A percentile compares a stretch with the other conserved stretches of the same genome.
Conservation (phyloP, 73 alveolate genomes). For the Tetrahymena elliotti region DNA sequence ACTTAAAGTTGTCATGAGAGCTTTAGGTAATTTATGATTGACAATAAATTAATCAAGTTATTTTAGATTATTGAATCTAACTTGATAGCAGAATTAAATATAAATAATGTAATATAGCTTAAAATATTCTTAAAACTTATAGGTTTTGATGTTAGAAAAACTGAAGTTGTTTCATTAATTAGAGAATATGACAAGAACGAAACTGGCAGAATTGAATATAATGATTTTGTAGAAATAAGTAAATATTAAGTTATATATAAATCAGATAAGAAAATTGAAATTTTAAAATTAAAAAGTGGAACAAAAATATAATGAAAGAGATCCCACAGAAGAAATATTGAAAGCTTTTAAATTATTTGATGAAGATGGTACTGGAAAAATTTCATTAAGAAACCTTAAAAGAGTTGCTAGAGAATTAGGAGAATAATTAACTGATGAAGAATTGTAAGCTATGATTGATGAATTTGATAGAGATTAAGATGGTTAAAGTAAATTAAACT, state of each 20-base stretch:
- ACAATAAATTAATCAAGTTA: background rate
- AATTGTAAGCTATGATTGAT: conserved; percentile 97
- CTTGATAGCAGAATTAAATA: background rate
- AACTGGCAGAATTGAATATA: conserved; percentile 74
- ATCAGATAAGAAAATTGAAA: background rate
- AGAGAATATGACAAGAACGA: conserved; percentile 80
- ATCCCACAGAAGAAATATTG: conserved; percentile 91
- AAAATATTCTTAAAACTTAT: background rate
- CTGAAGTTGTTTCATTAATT: conserved; percentile 79
- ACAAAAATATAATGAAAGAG: conserved; percentile 81
- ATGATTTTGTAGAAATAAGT: conserved; percentile 75
- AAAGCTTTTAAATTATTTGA: conserved; percentile 95
- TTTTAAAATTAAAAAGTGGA: conserved; percentile 68
- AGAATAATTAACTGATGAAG: conserved; percentile 96
- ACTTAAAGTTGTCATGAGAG: conserved; percentile 72
- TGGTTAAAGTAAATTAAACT: conserved; percentile 63
- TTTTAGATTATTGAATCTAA: no score
- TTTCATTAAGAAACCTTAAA: conserved; percentile 85
- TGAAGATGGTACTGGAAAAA: conserved; percentile 92
- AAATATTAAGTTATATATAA: background rate
- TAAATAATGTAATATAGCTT: background rate
- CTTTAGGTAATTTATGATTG: conserved; percentile 3
- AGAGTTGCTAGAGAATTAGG: conserved; percentile 98
- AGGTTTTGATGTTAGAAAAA: conserved; percentile 84
- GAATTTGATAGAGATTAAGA: conserved; percentile 93